Base-by-base conservation (phyloP, 2,329 filamentous ascomycete genomes). In the Harringtonia aguacate region DNA sequence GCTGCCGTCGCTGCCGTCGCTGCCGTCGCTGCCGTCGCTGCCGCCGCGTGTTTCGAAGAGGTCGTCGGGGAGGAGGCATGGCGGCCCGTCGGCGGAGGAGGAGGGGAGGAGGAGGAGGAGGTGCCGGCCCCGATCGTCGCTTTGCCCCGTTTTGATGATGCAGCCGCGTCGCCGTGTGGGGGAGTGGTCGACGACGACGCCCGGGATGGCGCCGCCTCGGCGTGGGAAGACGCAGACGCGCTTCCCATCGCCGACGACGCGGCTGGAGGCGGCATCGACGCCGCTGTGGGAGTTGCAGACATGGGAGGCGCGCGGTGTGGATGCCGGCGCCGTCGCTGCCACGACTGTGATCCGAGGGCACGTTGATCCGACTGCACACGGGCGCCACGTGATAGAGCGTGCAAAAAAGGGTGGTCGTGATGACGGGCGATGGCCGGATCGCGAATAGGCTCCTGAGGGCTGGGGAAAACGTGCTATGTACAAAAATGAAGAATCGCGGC, bases 281-380 rank as follows among this genome's bases (percentile, higher is more conserved):
- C 56, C 52, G 66, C 62, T 54, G 66, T 62, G 54, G 64, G 64
- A 47, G 55, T 47, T 39, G 64, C 59, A 50, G 69, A 68, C 68
- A 72, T 72, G 54, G 58, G 51, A 20, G 51, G 41, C 53, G 50
- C 24, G 34, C 41, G 48, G 53, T 51, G 53, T n/a, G n/a, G n/a
- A 50, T 50, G 54, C 53, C 56, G 56, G 57, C 59, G 62, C 61
- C 62, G 60, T 62, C 53, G 56, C 55, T 52, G 55, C 56, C 58
- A 43, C 59, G 58, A 58, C 58, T 54, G 48, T 44, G 34, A 30
- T 39, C 39, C 22, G 41, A 33, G 39, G 41, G 36, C 39, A 41
- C 40, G 21, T 20, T 36, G n/a, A n/a, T n/a, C 31, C 42, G 17
- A 18, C 18, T 31, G 38, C 36, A 28, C 6, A n/a, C 36, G 13